These are phyloP conservation scores for Eucalyptus sp. DNA, from an alignment of 345 rosid genomes.

Conservation along the genomic window DNA sequence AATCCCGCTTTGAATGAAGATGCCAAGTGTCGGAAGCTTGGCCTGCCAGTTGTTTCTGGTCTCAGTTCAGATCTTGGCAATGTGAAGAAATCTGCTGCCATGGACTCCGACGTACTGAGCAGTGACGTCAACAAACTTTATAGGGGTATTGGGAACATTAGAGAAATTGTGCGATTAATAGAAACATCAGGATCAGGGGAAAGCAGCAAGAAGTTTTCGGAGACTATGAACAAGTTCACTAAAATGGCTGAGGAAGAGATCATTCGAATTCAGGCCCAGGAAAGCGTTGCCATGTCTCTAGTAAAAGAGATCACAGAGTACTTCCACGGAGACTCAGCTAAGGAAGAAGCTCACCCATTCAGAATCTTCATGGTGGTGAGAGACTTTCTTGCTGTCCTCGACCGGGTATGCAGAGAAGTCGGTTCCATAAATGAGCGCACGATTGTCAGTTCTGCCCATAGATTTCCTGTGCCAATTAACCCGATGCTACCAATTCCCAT, in stretches of 20 bases:
- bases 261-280: conserved; percentile 80
- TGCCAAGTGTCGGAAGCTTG: conserved; percentile 70
- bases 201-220: conserved; percentile 43
- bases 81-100: conserved; percentile 95
- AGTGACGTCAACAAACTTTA: conserved; percentile 80
- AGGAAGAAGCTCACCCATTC: conserved; percentile 98
- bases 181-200: conserved; percentile 25
- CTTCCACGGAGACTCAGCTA: conserved; percentile 98
- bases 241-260: conserved; percentile 73
- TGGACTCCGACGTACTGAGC: conserved; percentile 89
- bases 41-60: conserved; percentile 87
- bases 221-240: conserved; percentile 59
- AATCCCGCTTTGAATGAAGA: conserved; percentile 37
- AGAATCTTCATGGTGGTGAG: conserved; percentile 96
- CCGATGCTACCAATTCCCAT: conserved; percentile 26
- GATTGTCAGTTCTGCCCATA: conserved; percentile 71
- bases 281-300: conserved; percentile 71
- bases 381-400: conserved; percentile 76
- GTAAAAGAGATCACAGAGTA: conserved; percentile 97
- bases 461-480: conserved; percentile 73
- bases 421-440: conserved; percentile 86
- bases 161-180: conserved; percentile 34
- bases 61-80: conserved; percentile 63
- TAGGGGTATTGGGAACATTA: conserved; percentile 43
- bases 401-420: conserved; percentile 94